These are phyloP conservation scores for Moesziomyces globuligerus DNA, from an alignment of 1,284 basidiomycete genomes.

Conservation along the genomic window DNA sequence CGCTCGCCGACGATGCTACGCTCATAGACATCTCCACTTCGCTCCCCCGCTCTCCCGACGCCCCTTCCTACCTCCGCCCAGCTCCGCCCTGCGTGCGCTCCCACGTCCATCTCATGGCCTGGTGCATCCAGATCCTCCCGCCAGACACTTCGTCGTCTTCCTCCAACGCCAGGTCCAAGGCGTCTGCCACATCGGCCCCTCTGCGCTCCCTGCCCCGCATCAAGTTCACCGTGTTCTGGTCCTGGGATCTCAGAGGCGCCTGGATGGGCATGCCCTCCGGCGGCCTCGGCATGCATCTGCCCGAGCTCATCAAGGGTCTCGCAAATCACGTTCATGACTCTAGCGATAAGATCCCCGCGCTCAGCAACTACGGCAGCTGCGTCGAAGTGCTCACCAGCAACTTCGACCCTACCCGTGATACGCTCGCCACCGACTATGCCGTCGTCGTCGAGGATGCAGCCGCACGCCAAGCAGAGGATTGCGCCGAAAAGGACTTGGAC, in stretches of 20 bases:
- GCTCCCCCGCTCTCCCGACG: constrained; percentile 88
- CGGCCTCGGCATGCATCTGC: constrained; percentile 73
- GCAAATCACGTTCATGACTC: constrained; percentile 80
- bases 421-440: constrained; percentile 84
- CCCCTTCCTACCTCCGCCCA: constrained; percentile 90
- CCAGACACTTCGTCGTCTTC: constrained; percentile 62
- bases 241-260: constrained; percentile 88
- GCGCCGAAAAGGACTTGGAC: constrained; percentile 39
- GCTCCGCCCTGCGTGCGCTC: constrained; percentile 95
- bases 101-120: constrained; percentile 85
- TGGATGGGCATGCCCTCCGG: constrained; percentile 72
- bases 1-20: constrained; percentile 69
- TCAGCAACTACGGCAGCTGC: constrained; percentile 82
- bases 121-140: constrained; percentile 83
- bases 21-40: constrained; percentile 93
- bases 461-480: constrained; percentile 42
- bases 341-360: constrained; percentile 78
- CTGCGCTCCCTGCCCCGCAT: constrained; percentile 31
- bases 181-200: constrained; percentile 7
- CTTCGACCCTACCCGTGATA: constrained; percentile 83
- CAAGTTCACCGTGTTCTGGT: constrained; percentile 87
- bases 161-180: constrained; percentile 16
- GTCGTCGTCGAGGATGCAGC: constrained; percentile 78
- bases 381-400: constrained; percentile 80
- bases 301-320: constrained; percentile 81